phyloP scores from a whole-genome alignment of 2,329 filamentous ascomycete genomes.

The Diatrype stigma region DNA sequence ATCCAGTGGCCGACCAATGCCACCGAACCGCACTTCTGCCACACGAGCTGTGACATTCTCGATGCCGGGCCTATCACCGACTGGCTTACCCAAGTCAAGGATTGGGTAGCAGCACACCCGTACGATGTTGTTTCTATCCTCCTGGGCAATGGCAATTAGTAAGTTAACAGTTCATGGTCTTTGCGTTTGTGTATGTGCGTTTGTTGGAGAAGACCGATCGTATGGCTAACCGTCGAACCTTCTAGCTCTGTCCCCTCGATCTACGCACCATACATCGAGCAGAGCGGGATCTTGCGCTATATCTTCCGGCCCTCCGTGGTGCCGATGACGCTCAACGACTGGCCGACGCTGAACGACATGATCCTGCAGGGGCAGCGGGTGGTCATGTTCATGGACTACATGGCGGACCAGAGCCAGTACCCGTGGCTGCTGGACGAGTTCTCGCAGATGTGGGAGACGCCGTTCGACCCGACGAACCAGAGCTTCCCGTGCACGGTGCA shows the following conservation, averaged over 20 bases:
- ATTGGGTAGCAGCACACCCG: constrained; percentile 72
- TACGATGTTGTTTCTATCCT: constrained; percentile 87
- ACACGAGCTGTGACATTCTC: constrained; percentile 77
- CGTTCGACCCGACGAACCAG: constrained; percentile 65
- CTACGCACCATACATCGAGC: constrained; percentile 66
- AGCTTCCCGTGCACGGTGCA: constrained; percentile 75
- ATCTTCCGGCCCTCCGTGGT: constrained; percentile 68
- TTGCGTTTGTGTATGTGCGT: too few relatives aligned
- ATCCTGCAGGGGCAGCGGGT: constrained; percentile 68
- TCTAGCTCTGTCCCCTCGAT: constrained; percentile 48
- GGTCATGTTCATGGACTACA: constrained; percentile 80
- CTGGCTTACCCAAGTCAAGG: constrained; percentile 64
- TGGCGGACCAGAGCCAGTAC: constrained; percentile 70
- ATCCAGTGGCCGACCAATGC: constrained; percentile 54
- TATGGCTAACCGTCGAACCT: not conserved
- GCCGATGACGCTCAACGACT: constrained; percentile 69
- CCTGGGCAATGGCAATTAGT: constrained; percentile 76
- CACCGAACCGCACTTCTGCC: constrained; percentile 68
- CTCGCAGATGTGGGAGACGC: constrained; percentile 84
- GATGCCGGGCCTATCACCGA: constrained; percentile 73
- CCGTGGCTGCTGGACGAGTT: constrained; percentile 89
- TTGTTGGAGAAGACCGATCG: not conserved
- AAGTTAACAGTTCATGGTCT: constrained; percentile 14
- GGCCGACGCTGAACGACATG: constrained; percentile 78
- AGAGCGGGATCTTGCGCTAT: constrained; percentile 67